Base-by-base conservation (phyloP, 2,329 filamentous ascomycete genomes). In the Diaporthe ampelina region DNA sequence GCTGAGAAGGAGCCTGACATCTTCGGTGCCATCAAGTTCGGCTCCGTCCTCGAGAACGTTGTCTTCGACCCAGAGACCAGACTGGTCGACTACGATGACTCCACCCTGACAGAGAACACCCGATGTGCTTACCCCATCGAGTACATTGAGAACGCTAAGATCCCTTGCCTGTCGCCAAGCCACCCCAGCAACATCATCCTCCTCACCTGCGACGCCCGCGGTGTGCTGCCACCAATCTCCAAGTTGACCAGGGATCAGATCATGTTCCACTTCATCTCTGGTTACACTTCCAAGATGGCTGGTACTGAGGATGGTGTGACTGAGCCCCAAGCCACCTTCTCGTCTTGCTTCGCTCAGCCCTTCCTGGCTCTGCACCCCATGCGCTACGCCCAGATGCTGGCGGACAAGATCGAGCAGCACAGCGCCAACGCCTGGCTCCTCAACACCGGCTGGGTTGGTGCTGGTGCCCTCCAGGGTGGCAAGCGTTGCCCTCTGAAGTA, bases 181-280 rank as follows among this genome's bases (percentile, higher is more conserved):
- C 95, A 98, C 89, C 97, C 97, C 79, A 93, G 90, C 85, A 99
- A 99, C 92, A 98, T 99, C 86, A 94, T 99, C 83, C 93, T 99
- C 80, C 92, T 99, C 80, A 99, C 97, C 77, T 99, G 97, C 88
- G 97, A 99, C 81, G 97, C 97, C 75, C 95, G 97, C 79, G 97
- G 97, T 88, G 97, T 99, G 67, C 92, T 99, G 73, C 97, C 97
- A 73, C 97, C 97, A 65, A 98, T 99, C 87, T 98, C 95, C 81
- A 98, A 98, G 90, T 93, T 99, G 83, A 92, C 94, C 89, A 91
- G 93, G 78, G 92, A 94, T 81, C 97, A 98, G 88, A 98, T 95
- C 85, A 98, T 99, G 96, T 99, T 98, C 93, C 97, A 99, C 91
- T 99, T 99, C 92, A 99, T 99, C 87, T 97, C 94, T 24, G 97